phyloP scores from a whole-genome alignment of 176 grass and related monocot genomes.

The Zoysia japonica region DNA sequence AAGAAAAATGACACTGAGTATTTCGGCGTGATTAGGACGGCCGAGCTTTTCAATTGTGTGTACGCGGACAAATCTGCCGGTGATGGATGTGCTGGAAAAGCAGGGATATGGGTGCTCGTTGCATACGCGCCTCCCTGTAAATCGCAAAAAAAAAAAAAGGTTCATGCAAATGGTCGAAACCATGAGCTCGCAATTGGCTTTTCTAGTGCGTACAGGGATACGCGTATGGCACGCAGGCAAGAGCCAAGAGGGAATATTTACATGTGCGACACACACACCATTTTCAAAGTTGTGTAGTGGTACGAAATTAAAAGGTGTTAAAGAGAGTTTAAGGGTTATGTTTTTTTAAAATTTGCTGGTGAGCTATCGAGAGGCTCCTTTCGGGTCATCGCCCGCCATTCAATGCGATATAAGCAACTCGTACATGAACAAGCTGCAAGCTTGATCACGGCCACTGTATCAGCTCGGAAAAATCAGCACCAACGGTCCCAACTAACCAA shows the following conservation, averaged over 20 bases:
- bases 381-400: not conserved
- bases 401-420: not conserved
- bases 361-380: not conserved
- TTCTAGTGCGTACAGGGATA: not conserved
- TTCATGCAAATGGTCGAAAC: not conserved
- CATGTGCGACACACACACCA: not conserved
- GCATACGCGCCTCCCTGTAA: too few species aligned
- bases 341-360: not conserved
- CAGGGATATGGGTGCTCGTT: too few species aligned
- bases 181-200: constrained; percentile 10
- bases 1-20: constrained; percentile 12
- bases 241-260: not conserved
- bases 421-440: not conserved
- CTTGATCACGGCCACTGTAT: not conserved
- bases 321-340: too few species aligned
- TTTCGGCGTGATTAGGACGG: constrained; percentile 27
- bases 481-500: not conserved
- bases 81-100: constrained; percentile 32
- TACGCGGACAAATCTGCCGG: not conserved
- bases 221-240: not conserved
- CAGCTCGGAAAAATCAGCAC: not conserved
- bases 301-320: too few species aligned
- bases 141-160: not conserved
- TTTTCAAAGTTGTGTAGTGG: not conserved
- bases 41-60: constrained; percentile 11